Evolutionary conservation across 345 rosid genomes (phyloP).

Genomic region (Eucalyptus regnans): DNA sequence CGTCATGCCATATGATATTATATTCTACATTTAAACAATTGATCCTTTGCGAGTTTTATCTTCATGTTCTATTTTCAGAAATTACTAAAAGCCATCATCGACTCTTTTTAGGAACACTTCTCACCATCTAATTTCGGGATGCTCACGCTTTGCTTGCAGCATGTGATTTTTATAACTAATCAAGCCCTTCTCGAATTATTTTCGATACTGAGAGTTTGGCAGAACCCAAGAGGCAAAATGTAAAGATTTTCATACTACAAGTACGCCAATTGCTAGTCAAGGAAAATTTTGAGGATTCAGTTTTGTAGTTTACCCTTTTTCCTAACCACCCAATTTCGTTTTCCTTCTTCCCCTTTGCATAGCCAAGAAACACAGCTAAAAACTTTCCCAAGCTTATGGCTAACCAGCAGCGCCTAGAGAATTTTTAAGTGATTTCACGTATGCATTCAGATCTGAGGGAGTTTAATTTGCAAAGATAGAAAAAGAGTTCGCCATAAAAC

Average conservation of each 20-base stretch:
- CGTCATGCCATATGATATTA: not conserved
- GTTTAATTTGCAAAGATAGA: not conserved
- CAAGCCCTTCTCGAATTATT: not conserved
- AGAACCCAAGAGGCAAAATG: not conserved
- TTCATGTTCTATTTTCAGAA: too few species aligned
- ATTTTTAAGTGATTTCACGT: not conserved
- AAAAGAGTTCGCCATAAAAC: not conserved
- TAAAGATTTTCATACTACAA: not conserved
- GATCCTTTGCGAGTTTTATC: too few species aligned
- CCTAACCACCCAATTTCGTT: not conserved
- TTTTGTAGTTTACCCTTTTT: not conserved
- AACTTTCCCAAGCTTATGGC: not conserved
- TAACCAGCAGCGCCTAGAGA: not conserved
- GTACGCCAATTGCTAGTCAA: not conserved
- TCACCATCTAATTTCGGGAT: not conserved
- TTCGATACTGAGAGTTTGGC: not conserved
- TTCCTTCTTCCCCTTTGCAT: not conserved
- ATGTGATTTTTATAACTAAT: not conserved
- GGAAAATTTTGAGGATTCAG: not conserved
- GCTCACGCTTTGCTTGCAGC: not conserved
- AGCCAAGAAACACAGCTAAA: not conserved
- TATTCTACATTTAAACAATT: not conserved
- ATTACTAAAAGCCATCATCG: not conserved
- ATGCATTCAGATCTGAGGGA: not conserved
- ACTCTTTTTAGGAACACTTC: not conserved